phyloP scores from a whole-genome alignment of 2,329 filamentous ascomycete species.

The Fusarium bulbicola region DNA sequence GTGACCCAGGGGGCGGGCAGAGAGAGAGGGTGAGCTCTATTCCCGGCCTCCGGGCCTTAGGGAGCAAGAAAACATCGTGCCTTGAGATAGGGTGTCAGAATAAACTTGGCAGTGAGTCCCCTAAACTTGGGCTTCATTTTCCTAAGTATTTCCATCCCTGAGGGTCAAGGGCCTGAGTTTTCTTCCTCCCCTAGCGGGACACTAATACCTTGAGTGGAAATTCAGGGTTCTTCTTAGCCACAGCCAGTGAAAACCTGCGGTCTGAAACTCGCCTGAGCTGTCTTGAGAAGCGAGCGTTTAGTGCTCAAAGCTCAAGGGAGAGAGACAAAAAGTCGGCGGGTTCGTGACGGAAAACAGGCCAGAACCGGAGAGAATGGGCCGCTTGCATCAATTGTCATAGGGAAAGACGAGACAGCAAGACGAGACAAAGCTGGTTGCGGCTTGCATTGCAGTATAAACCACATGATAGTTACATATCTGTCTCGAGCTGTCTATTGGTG shows the following conservation, averaged over 20 bases:
- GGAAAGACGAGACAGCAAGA: background rate
- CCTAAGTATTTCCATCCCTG: too few species aligned
- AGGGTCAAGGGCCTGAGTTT: too few species aligned
- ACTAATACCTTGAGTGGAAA: conserved; percentile 4
- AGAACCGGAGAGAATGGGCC: background rate
- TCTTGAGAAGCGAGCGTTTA: conserved; percentile 5
- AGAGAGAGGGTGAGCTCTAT: background rate
- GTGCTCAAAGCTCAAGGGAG: conserved; percentile 5
- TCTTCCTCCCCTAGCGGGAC: background rate
- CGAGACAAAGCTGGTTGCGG: background rate
- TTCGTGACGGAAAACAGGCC: background rate
- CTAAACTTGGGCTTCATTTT: too few species aligned
- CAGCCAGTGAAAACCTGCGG: background rate
- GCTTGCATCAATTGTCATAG: background rate
- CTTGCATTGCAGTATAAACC: background rate
- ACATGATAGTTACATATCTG: background rate
- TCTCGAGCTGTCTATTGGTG: conserved; percentile 1
- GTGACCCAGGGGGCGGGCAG: background rate
- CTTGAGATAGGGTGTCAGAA: too few species aligned
- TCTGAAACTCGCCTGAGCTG: conserved; percentile 31
- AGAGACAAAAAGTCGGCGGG: background rate
- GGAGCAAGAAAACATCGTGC: too few species aligned
- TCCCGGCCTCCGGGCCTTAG: background rate
- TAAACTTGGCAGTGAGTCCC: too few species aligned
- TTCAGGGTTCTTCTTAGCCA: conserved; percentile 9